Evolutionary conservation across 768 basidiomycete species (phyloP), one percentile per base, ranked within the genome.

Genomic region (Trametes villosa): DNA sequence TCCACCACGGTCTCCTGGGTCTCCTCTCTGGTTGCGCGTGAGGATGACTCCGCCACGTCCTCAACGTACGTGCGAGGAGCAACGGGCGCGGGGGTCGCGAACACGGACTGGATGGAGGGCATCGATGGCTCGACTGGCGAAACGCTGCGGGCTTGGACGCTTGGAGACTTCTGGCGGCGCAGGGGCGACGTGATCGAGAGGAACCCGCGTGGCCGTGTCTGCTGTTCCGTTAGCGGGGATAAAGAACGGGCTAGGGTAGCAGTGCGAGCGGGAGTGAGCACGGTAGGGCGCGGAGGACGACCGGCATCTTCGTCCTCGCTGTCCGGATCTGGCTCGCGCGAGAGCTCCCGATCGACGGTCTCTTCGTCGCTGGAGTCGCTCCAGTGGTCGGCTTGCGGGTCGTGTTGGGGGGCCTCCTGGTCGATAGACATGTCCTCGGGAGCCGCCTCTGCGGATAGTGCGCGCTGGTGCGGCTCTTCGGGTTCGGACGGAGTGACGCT

Each of bases 341-440:
- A 77, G 12, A 77, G 70, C 54, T 74, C 71, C 13, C 74, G 80
- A 13, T 78, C 77, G 30, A 77, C 72, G 15, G 59, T 65, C 22
- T 58, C 53, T 36, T 63, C 66, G 17, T 63, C 72, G 48, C 36
- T 59, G 12, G 56, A 66, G 33, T 64, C 70, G 33, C 69, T 64
- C 18, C 70, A 64, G 49, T 74, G 69, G 24, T 50, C 33, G 42
- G 11, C 20, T 22, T 24, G 24, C 4, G 15, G 24, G 4, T 38
- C 50, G 6, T 4, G 9, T 22, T 48, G 27, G 17, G 17, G 17
- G 4, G 24, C 24, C 24, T 27, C 3, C 26, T 26, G 24, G 27
- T 13, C 34, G 22, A 24, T 40, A 2, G 50, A 38, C 4, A 38
- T 22, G 6, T 18, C 20, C 11, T 54, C 22, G 15, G 31, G 33